Base-by-base conservation (phyloP, 495 filamentous ascomycete species). In the Penicillium steckii region DNA sequence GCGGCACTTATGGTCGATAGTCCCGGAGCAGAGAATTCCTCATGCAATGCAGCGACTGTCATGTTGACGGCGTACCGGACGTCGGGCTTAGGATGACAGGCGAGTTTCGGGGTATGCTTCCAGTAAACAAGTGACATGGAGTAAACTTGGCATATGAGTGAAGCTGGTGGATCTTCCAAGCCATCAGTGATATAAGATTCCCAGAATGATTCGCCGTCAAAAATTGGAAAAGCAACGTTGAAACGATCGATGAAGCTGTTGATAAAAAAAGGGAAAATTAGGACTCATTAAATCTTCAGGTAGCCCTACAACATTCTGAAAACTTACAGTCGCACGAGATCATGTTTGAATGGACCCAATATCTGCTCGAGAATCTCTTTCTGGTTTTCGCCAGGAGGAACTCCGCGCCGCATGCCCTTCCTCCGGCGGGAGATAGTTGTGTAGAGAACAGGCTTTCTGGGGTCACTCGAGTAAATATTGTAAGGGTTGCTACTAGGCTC, bases 341-440 rank as follows among this genome's bases (percentile, higher is more conserved):
- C 78, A 40, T 75, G 64, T 52, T 70, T 73, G 45, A 76, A 77
- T 13, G 76, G 77, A 9, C 76, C 79, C 3, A 82, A 58, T 8
- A 82, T 73, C 54, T 82, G 77, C 53, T 80, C 77, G 29, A 82
- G 57, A 25, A 81, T 76, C 47, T 81, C 78, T 41, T 75, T 74
- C 44, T 82, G 78, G 47, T 78, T 73, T 21, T 76, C 75, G 25
- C 78, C 76, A 0, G 76, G 75, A 18, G 74, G 74, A n/a, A 68
- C 68, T n/a, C 74, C 72, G 17, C 63, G 57, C 12, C 74, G 70
- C 67, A 77, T 69, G 25, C 74, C 74, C 48, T 75, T 72, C 43
- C 74, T 64, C 41, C 74, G 66, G 35, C 75, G 62, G n/a, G 75
- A 73, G 9, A 78, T 71, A 12, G 70, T 74, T 6, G 72, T 74